Evolutionary conservation across 2,329 filamentous ascomycete genomes (phyloP).

Genomic region (Aspergillus pseudoglaucus): DNA sequence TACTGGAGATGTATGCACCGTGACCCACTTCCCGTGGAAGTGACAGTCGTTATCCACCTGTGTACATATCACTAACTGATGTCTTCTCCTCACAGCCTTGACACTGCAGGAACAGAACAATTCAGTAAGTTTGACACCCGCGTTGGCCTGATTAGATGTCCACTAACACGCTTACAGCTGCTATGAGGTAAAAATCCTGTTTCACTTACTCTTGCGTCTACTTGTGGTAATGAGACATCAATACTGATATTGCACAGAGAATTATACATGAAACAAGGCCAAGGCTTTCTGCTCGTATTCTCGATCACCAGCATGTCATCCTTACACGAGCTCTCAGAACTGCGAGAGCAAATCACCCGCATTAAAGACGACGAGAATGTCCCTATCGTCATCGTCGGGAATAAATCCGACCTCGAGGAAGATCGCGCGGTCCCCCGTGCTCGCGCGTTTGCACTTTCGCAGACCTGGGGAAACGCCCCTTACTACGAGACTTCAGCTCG

Average conservation of each 20-base stretch:
- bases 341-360: conserved; percentile 82
- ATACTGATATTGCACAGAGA: conserved; percentile 47
- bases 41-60: conserved; percentile 1
- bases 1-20: conserved; percentile 72
- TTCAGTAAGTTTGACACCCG: conserved; percentile 61
- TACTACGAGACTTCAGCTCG: conserved; percentile 88
- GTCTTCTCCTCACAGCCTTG: conserved; percentile 51
- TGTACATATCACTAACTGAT: conserved; percentile 4
- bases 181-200: conserved; percentile 47
- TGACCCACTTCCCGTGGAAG: background rate
- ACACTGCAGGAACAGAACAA: conserved; percentile 87
- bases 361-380: conserved; percentile 84
- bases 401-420: conserved; percentile 86
- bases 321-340: conserved; percentile 70
- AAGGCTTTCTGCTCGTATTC: conserved; percentile 87
- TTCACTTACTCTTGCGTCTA: background rate
- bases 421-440: conserved; percentile 71
- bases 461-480: conserved; percentile 76
- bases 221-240: background rate
- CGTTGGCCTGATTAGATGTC: background rate
- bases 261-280: conserved; percentile 87
- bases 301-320: conserved; percentile 81
- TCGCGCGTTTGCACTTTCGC: conserved; percentile 76
- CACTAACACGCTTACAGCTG: conserved; percentile 36
- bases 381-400: conserved; percentile 84